These are phyloP conservation scores for Arxiozyma heterogenica DNA, from an alignment of 1,139 yeast genomes.

Conservation along the genomic window DNA sequence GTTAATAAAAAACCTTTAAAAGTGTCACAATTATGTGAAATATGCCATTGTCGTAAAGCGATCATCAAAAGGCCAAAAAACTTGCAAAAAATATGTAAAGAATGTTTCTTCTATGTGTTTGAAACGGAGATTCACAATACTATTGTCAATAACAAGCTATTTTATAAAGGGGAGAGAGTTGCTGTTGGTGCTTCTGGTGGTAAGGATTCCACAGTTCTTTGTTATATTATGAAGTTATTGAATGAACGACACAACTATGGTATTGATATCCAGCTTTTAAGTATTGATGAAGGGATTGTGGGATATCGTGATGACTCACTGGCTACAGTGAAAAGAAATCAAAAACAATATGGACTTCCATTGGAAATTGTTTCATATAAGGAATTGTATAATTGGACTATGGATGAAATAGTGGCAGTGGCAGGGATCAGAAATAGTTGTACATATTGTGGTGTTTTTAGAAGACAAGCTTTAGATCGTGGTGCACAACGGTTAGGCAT, in stretches of 20 bases:
- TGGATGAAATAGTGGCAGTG: slow-evolving; percentile 95
- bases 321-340: slow-evolving; percentile 92
- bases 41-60: slow-evolving; percentile 80
- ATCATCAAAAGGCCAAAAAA: slow-evolving; percentile 89
- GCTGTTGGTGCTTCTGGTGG: slow-evolving; percentile 99
- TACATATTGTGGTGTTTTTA: slow-evolving; percentile 94
- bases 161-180: slow-evolving; percentile 71
- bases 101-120: slow-evolving; percentile 80
- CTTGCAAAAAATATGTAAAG: slow-evolving; percentile 81
- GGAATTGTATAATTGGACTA: slow-evolving; percentile 89
- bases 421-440: slow-evolving; percentile 93
- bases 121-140: slow-evolving; percentile 96
- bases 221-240: slow-evolving; percentile 74
- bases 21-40: slow-evolving; percentile 55
- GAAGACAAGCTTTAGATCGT: slow-evolving; percentile 93
- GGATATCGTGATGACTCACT: slow-evolving; percentile 96
- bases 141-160: slow-evolving; percentile 59
- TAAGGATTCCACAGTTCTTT: slow-evolving; percentile 92
- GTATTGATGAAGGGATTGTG: slow-evolving; percentile 93
- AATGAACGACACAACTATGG: slow-evolving; percentile 88
- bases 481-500: slow-evolving; percentile 89
- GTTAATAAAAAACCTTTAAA: slow-evolving; percentile 32
- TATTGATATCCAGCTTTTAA: slow-evolving; percentile 65
- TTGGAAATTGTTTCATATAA: slow-evolving; percentile 82
- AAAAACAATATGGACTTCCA: slow-evolving; percentile 79